Conservation (phyloP, 768 basidiomycete genomes). For the Mycena metata region DNA sequence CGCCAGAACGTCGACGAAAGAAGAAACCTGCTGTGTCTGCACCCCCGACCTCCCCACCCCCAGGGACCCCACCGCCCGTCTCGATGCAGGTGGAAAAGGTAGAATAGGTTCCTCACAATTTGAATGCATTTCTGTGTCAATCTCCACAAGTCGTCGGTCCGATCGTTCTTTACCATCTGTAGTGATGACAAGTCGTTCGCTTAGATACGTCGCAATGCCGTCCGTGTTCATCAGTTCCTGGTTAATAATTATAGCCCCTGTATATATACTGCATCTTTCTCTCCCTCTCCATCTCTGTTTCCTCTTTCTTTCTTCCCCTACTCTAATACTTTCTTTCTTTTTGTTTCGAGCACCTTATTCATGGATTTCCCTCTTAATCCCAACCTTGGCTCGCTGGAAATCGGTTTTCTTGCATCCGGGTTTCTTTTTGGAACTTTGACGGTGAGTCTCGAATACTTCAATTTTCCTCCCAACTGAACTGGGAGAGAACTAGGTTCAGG, state of each 20-base stretch:
- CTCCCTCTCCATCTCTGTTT: background rate
- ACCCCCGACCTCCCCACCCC: background rate
- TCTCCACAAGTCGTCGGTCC: too few species aligned
- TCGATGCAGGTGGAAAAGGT: too few species aligned
- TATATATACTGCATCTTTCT: slow-evolving; percentile 20
- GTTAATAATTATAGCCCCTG: background rate
- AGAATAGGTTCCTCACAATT: too few species aligned
- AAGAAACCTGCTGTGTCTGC: background rate
- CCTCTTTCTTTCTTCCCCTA: slow-evolving; percentile 8
- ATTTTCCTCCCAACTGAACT: too few species aligned
- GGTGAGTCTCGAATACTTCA: too few species aligned
- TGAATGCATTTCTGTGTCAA: too few species aligned
- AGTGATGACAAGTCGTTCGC: too few species aligned
- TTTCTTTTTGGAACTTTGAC: slow-evolving; percentile 37
- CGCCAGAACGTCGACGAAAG: background rate
- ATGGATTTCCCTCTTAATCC: slow-evolving; percentile 35
- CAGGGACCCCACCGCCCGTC: too few species aligned
- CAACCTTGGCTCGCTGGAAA: slow-evolving; percentile 35
- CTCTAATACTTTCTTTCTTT: slow-evolving; percentile 26
- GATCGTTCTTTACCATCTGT: too few species aligned
- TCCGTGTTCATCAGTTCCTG: too few species aligned
- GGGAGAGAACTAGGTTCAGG: slow-evolving; percentile 17
- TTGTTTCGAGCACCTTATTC: slow-evolving; percentile 5
- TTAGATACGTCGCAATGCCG: too few species aligned
- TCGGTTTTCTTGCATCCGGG: slow-evolving; percentile 36